These are phyloP conservation scores for Suillus spraguei DNA, from an alignment of 768 basidiomycete genomes.

Conservation along the genomic window DNA sequence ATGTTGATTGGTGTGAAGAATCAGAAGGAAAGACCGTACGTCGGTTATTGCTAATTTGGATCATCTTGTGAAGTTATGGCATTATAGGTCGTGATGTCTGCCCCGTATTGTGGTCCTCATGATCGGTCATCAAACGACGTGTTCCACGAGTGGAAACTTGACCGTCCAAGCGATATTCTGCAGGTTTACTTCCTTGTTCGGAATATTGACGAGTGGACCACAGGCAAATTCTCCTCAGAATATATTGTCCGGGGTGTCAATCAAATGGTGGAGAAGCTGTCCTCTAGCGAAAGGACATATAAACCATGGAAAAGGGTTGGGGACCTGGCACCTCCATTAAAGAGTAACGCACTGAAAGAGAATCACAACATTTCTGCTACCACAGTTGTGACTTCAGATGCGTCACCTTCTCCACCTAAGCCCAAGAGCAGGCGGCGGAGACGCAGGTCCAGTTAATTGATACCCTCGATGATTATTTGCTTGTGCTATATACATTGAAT, in stretches of 20 bases:
- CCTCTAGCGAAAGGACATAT: constrained; percentile 35
- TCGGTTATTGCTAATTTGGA: constrained; percentile 11
- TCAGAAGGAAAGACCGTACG: constrained; percentile 39
- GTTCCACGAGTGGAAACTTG: constrained; percentile 54
- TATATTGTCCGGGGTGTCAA: constrained; percentile 43
- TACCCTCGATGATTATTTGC: not conserved
- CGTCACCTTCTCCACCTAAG: constrained; percentile 28
- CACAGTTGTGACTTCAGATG: constrained; percentile 27
- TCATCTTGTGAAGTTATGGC: constrained; percentile 6
- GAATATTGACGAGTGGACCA: constrained; percentile 58
- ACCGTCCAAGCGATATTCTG: constrained; percentile 46
- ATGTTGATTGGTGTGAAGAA: constrained; percentile 54
- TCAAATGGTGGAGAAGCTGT: constrained; percentile 37
- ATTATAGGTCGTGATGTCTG: constrained; percentile 49
- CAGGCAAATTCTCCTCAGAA: constrained; percentile 41
- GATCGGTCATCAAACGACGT: constrained; percentile 23
- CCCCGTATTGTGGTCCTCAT: constrained; percentile 40
- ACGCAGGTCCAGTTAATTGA: constrained; percentile 32
- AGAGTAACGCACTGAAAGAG: constrained; percentile 36
- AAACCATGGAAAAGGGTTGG: constrained; percentile 53
- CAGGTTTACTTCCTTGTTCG: constrained; percentile 52
- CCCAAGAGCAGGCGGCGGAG: constrained; percentile 31
- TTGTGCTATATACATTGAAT: constrained; percentile 17
- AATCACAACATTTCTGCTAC: constrained; percentile 33
- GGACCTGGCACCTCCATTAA: constrained; percentile 25